phyloP scores from a whole-genome alignment of 1,284 basidiomycete genomes.

The Mycena sp. region DNA sequence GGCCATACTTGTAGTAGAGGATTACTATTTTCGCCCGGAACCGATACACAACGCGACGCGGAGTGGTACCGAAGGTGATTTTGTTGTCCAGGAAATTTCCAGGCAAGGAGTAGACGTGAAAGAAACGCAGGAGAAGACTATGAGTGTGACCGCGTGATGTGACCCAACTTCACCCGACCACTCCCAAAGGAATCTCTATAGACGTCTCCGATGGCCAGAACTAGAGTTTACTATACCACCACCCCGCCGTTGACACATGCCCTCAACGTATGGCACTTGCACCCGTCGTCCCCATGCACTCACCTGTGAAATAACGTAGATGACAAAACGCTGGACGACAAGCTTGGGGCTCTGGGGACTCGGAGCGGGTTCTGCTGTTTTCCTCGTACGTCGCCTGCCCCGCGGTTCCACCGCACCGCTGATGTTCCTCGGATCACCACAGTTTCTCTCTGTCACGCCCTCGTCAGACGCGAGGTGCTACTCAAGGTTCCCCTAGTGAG shows the following conservation, averaged over 20 bases:
- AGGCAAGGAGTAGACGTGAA: no score
- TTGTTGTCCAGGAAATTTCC: no score
- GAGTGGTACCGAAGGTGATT: no score
- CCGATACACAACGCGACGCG: no score
- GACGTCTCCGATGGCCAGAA: slow-evolving; percentile 6
- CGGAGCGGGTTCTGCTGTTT: slow-evolving; percentile 69
- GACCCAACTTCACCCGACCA: not conserved
- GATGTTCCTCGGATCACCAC: slow-evolving; percentile 38
- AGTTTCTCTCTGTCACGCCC: slow-evolving; percentile 73
- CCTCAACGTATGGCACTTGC: slow-evolving; percentile 41
- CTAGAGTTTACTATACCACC: slow-evolving; percentile 1
- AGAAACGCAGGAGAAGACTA: no score
- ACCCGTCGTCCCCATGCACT: not conserved
- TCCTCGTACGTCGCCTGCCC: slow-evolving; percentile 61
- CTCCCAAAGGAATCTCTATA: not conserved
- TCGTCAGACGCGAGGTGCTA: slow-evolving; percentile 68
- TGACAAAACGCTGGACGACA: slow-evolving; percentile 64
- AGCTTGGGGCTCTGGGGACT: slow-evolving; percentile 74
- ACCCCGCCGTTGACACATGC: slow-evolving; percentile 41
- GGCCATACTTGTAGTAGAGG: slow-evolving; percentile 72
- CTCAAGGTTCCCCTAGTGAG: slow-evolving; percentile 67
- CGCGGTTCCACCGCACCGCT: slow-evolving; percentile 17
- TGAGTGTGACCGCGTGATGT: no score
- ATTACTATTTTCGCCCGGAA: no score
- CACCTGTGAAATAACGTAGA: slow-evolving; percentile 44